phyloP scores from a whole-genome alignment of 1,284 basidiomycete species.

The Sphaerobolus stellatus region DNA sequence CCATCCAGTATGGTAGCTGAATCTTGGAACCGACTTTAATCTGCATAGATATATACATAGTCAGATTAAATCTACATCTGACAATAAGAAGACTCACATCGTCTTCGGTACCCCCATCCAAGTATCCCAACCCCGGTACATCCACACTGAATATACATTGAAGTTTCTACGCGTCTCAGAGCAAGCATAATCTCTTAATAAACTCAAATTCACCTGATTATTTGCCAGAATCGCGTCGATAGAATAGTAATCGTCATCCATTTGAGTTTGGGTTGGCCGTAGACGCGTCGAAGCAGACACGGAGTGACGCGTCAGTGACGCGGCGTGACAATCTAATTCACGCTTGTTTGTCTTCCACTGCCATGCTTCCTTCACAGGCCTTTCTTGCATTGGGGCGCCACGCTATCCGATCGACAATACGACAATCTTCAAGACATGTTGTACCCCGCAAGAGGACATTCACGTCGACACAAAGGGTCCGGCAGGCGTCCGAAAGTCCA shows the following conservation, averaged over 20 bases:
- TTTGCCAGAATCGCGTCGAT: conserved; percentile 86
- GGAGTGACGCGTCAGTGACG: conserved; percentile 7
- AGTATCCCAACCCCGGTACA: conserved; percentile 83
- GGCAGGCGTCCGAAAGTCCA: conserved; percentile 1
- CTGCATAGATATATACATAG: conserved; percentile 38
- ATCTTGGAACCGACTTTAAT: conserved; percentile 73
- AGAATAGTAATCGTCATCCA: conserved; percentile 88
- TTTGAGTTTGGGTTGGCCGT: too few relatives aligned
- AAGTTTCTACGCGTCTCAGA: conserved; percentile 60
- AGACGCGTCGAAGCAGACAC: too few relatives aligned
- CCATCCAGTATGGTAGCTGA: conserved; percentile 85
- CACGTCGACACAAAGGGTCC: not conserved
- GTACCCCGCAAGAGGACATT: too few relatives aligned
- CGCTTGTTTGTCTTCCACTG: not conserved
- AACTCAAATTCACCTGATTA: conserved; percentile 62
- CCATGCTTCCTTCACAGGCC: not conserved
- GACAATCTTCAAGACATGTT: too few relatives aligned
- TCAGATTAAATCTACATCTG: not conserved
- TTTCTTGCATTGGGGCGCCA: too few relatives aligned
- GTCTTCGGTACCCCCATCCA: conserved; percentile 78
- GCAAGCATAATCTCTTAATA: not conserved
- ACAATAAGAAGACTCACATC: conserved; percentile 52
- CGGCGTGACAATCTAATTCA: conserved; percentile 6
- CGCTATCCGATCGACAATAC: too few relatives aligned
- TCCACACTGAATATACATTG: conserved; percentile 86